These are phyloP conservation scores for Sutorius eximius DNA, from an alignment of 1,284 basidiomycete genomes.

Conservation along the genomic window DNA sequence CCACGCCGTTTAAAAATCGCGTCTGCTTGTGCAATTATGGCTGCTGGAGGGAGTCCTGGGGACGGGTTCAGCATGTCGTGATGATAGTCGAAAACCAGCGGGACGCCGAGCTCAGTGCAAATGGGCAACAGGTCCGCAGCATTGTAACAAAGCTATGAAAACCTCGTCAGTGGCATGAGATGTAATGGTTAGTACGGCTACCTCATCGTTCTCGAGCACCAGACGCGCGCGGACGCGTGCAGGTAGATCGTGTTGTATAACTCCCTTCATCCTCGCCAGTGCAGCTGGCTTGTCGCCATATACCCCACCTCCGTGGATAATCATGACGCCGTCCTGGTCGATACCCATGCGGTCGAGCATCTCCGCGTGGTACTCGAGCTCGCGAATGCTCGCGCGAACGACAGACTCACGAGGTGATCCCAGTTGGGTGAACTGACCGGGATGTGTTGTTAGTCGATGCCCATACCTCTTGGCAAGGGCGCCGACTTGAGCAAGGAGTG, in stretches of 20 bases:
- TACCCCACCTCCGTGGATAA: slow-evolving; percentile 79
- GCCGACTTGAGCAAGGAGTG: slow-evolving; percentile 56
- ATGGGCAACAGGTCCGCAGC: slow-evolving; percentile 83
- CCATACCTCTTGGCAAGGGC: slow-evolving; percentile 74
- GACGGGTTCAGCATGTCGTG: slow-evolving; percentile 75
- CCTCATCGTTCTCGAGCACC: slow-evolving; percentile 92
- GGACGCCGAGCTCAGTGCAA: slow-evolving; percentile 80
- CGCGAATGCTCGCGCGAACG: slow-evolving; percentile 72
- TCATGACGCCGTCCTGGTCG: slow-evolving; percentile 74
- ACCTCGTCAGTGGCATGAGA: neutral
- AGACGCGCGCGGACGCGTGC: slow-evolving; percentile 68
- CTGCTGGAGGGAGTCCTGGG: slow-evolving; percentile 46
- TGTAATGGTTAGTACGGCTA: slow-evolving; percentile 27
- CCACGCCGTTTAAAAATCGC: slow-evolving; percentile 74
- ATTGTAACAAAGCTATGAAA: slow-evolving; percentile 75
- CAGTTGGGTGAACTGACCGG: slow-evolving; percentile 85
- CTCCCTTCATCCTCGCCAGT: slow-evolving; percentile 71
- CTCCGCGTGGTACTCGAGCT: slow-evolving; percentile 82
- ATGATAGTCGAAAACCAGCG: slow-evolving; percentile 81
- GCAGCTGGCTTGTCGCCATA: slow-evolving; percentile 79
- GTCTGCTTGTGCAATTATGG: slow-evolving; percentile 71
- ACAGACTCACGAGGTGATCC: slow-evolving; percentile 77
- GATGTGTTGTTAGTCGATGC: slow-evolving; percentile 84
- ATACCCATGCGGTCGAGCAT: slow-evolving; percentile 85
- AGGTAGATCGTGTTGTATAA: slow-evolving; percentile 60